Percentiles rank a stretch among this genome's conserved stretches.
phyloP scores from a whole-genome alignment of 768 basidiomycete species.

The Sporobolomyces phaffii region DNA sequence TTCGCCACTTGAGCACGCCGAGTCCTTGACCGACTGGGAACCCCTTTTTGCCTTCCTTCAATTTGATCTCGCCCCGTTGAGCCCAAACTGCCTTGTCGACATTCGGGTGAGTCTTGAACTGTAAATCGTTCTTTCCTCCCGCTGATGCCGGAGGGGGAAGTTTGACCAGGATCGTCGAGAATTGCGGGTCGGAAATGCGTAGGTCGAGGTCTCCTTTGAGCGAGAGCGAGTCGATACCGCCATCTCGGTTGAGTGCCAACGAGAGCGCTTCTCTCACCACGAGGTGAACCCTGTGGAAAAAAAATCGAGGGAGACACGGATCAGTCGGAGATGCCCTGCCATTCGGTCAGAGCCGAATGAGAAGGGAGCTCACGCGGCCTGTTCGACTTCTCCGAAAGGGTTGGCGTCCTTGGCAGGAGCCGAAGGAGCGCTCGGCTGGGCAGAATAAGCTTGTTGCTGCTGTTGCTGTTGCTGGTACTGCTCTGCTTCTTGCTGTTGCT shows the following conservation, averaged over 20 bases:
- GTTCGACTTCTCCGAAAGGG: conserved; percentile 63
- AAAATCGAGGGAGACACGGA: too few species aligned
- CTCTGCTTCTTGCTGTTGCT: conserved; percentile 39
- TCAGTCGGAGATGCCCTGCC: background rate
- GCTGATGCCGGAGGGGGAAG: conserved; percentile 57
- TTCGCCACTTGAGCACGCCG: conserved; percentile 86
- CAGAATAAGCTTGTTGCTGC: background rate
- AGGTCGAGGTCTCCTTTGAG: conserved; percentile 93
- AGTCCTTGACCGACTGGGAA: conserved; percentile 82
- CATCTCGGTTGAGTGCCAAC: conserved; percentile 76
- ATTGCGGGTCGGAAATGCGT: conserved; percentile 68
- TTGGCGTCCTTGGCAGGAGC: conserved; percentile 46
- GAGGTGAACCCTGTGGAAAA: conserved; percentile 65
- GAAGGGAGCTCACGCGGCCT: conserved; percentile 59
- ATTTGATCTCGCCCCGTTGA: conserved; percentile 61
- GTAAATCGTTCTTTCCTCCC: conserved; percentile 59
- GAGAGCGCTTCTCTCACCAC: conserved; percentile 75
- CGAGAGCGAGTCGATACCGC: conserved; percentile 82
- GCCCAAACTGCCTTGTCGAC: conserved; percentile 76
- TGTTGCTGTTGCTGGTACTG: conserved; percentile 10
- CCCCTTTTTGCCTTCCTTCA: conserved; percentile 72
- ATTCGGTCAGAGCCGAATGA: background rate
- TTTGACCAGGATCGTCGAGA: conserved; percentile 64
- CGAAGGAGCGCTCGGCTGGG: conserved; percentile 46
- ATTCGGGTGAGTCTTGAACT: conserved; percentile 96